These are phyloP conservation scores for Trametopsis cervina DNA, from an alignment of 768 basidiomycete genomes.

Conservation along the genomic window DNA sequence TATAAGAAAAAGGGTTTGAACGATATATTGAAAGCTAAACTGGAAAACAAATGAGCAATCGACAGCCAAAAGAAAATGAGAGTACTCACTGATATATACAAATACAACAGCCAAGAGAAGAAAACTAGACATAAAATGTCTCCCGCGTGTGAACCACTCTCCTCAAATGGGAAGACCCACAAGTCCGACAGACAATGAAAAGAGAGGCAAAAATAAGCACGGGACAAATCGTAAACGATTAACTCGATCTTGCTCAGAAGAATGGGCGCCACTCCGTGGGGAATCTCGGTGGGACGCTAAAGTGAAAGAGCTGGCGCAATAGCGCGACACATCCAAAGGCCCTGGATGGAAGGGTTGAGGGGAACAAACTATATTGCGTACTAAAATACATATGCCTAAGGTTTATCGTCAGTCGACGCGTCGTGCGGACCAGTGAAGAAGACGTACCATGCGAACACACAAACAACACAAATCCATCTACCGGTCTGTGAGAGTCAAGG, in stretches of 20 bases:
- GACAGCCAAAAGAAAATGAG: neutral
- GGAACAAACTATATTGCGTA: conserved; percentile 19
- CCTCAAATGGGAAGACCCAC: conserved; percentile 24
- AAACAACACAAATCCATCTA: conserved; percentile 20
- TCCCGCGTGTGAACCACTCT: conserved; percentile 47
- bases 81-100: conserved; percentile 14
- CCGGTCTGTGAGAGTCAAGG: conserved; percentile 34
- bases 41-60: neutral
- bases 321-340: conserved; percentile 8
- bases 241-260: conserved; percentile 77
- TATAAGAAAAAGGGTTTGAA: neutral
- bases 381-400: conserved; percentile 31
- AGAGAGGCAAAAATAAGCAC: conserved; percentile 36
- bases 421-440: too few relatives aligned
- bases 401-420: too few relatives aligned
- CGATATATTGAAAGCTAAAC: conserved; percentile 1
- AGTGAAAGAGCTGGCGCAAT: conserved; percentile 61
- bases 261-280: conserved; percentile 76
- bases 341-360: conserved; percentile 1
- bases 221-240: conserved; percentile 24
- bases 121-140: too few relatives aligned
- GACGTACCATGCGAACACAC: conserved; percentile 28
- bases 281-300: conserved; percentile 65
- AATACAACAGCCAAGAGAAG: neutral
- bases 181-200: conserved; percentile 14